Conservation (phyloP, 2,329 filamentous ascomycete species). For the Fusarium verrucosum region DNA sequence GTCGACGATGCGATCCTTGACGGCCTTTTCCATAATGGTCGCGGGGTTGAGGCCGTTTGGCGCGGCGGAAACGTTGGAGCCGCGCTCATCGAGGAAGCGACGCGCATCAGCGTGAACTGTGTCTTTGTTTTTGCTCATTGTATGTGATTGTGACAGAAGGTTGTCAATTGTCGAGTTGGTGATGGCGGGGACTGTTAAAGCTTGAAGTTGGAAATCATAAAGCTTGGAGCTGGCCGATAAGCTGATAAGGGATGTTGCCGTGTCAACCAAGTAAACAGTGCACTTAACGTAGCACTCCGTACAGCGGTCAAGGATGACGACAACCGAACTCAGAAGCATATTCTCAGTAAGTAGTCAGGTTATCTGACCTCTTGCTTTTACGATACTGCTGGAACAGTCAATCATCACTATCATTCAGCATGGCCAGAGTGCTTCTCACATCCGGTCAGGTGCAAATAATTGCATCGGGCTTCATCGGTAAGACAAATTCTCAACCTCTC, state of each 20-base stretch:
- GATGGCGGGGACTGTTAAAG: conserved; percentile 24
- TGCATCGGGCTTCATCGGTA: conserved; percentile 71
- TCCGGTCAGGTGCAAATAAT: conserved; percentile 76
- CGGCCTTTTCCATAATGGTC: conserved; percentile 94
- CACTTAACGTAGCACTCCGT: not conserved
- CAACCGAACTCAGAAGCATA: conserved; percentile 6
- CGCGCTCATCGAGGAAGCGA: conserved; percentile 88
- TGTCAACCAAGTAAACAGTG: conserved; percentile 49
- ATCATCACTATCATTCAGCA: conserved; percentile 13
- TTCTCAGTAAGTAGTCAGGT: not conserved
- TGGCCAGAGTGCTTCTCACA: conserved; percentile 67
- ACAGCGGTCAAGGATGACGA: conserved; percentile 29
- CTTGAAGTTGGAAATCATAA: conserved; percentile 35
- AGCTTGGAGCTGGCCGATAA: conserved; percentile 23
- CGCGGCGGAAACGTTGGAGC: conserved; percentile 77
- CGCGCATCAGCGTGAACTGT: conserved; percentile 81
- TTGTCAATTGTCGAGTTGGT: conserved; percentile 22
- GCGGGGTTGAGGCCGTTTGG: conserved; percentile 91
- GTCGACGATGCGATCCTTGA: conserved; percentile 93
- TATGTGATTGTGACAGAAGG: conserved; percentile 16
- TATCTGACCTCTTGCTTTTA: not conserved
- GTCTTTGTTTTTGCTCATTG: conserved; percentile 55
- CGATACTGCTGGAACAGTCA: not conserved
- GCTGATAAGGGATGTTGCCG: conserved; percentile 58
- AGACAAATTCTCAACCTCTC: conserved; percentile 39